A percentile compares a stretch with the other conserved stretches of the same genome.
phyloP scores from a whole-genome alignment of 345 rosid species.

The Eucalyptus regnans region DNA sequence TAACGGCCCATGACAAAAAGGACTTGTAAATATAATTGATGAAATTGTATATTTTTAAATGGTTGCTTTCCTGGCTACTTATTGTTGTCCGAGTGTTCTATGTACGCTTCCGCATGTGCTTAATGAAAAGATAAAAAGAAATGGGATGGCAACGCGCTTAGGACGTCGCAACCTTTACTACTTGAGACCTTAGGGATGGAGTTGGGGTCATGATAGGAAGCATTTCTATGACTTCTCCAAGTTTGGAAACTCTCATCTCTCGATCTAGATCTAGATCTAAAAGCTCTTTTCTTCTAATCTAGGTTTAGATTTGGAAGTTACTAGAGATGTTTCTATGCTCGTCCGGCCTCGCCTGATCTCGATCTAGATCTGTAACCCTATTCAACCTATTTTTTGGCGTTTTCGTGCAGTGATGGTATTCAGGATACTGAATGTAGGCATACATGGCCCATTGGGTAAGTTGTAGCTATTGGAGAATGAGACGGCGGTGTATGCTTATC shows the following conservation, averaged over 20 bases:
- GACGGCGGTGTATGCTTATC: neutral
- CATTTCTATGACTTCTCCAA: neutral
- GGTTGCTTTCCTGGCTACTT: no score
- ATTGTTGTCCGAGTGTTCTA: no score
- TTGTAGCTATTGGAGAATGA: neutral
- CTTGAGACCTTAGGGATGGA: no score
- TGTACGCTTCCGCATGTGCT: no score
- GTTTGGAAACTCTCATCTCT: neutral
- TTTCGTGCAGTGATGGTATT: neutral
- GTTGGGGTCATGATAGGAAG: neutral
- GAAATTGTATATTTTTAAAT: no score
- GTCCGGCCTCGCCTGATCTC: neutral
- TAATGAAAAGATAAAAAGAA: no score
- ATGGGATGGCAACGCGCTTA: no score
- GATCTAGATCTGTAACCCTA: neutral
- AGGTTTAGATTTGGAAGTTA: neutral
- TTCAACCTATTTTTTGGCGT: neutral
- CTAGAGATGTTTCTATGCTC: neutral
- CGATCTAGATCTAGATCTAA: accelerated
- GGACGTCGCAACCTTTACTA: no score
- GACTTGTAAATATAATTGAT: no score
- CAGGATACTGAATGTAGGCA: neutral
- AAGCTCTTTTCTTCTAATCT: neutral
- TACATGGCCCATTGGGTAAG: neutral
- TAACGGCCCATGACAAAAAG: no score